Base-by-base conservation (phyloP, 2,329 filamentous ascomycete genomes). In the Venturia aucupariae region DNA sequence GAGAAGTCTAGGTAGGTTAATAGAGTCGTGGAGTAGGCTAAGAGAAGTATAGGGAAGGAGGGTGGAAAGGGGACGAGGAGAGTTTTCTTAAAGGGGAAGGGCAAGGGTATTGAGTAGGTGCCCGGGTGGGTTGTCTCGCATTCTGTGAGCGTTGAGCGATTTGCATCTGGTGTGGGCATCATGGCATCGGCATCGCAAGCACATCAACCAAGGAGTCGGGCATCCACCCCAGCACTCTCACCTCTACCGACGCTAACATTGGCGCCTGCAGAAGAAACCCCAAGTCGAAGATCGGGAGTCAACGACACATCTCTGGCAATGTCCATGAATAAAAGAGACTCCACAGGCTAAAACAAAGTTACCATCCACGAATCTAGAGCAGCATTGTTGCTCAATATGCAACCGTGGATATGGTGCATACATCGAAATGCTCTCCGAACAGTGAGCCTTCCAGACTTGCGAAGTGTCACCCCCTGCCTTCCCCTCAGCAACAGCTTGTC, bases 1-100 rank as follows among this genome's bases (percentile, higher is more conserved):
- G 87, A 92, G 75, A 90, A 88, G 71, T 81, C 85, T 65, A 86
- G 87, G 46, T 94, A 90, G 90, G 88, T 94, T 11, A 88, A 92
- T 74, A 90, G 86, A 67, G 88, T 94, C 78, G 88, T 91, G 76
- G 88, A 90, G 71, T 88, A 90, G 72, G 90, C 92, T 46, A 84
- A 88, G 66, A 81, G 86, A 66, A 54, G 70, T 67, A 67, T 63
- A 57, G 87, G 88, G 55, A 90, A 84, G 72, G 30, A 57, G 19
- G 11, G 30, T 35, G 51, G 30, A 10, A 85, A 87, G 5, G 89
- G 83, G 8, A 92, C 89, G 19, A 89, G 89, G 77, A 82, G 90
- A 69, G 73, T 92, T 61, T 90, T 89, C 71, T 80, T 85, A 70
- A 81, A 80, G 74, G 57, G 73, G 71, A 69, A 69, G 15, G n/a